Percentiles rank a stretch among this genome's conserved stretches.
These are phyloP conservation scores for Blastocystis sp. DNA, from an alignment of 352 stramenopile species.

Conservation along the genomic window DNA sequence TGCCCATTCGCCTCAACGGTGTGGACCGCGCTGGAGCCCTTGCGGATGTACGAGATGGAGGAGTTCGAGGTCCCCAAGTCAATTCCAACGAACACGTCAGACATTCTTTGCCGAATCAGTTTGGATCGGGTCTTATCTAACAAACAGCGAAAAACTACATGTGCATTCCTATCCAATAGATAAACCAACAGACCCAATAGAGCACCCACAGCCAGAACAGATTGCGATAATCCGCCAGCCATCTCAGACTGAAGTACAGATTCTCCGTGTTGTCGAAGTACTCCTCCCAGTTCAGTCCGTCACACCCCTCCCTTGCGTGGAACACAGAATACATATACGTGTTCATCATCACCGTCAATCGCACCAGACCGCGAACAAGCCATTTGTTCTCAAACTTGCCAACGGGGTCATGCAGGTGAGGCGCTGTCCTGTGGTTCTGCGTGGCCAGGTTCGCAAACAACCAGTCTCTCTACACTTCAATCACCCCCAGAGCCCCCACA, in stretches of 20 bases:
- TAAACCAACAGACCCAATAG: slow-evolving; percentile 13
- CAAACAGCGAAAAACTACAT: no score
- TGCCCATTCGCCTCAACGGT: background rate
- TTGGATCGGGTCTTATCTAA: no score
- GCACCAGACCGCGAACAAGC: background rate
- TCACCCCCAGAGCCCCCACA: background rate
- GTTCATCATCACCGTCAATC: slow-evolving; percentile 10
- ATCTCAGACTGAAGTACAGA: slow-evolving; percentile 44
- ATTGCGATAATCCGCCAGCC: slow-evolving; percentile 33
- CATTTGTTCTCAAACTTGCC: slow-evolving; percentile 10
- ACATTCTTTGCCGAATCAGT: no score
- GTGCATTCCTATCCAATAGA: slow-evolving; percentile 58
- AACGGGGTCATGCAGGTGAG: background rate
- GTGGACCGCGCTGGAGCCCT: background rate
- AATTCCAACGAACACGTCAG: background rate
- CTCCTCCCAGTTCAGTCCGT: slow-evolving; percentile 43
- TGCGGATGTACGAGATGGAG: background rate
- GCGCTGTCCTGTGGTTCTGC: slow-evolving; percentile 1
- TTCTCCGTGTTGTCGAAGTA: slow-evolving; percentile 51
- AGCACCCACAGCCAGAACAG: slow-evolving; percentile 35
- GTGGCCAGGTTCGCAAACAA: slow-evolving; percentile 29
- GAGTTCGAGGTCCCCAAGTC: slow-evolving; percentile 47
- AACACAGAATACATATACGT: background rate
- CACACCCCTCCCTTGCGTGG: background rate
- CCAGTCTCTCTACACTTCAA: slow-evolving; percentile 12